Percentiles rank a stretch among this genome's conserved stretches.
Evolutionary conservation across 805 yeast species (phyloP).

Genomic region (Saccharomycopsis amapae): DNA sequence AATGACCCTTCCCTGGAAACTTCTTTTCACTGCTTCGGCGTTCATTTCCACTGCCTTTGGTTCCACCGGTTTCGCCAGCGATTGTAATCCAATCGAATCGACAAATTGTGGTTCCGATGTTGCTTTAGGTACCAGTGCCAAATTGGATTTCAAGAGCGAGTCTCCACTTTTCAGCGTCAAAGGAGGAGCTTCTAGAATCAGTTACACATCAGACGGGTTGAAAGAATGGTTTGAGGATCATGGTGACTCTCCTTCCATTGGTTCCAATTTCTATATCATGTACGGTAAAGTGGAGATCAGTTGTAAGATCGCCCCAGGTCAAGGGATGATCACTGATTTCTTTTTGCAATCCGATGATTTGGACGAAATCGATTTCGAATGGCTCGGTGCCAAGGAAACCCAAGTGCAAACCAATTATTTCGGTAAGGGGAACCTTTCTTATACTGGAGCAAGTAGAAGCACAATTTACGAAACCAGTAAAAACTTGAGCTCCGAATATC

Average conservation of each 20-base stretch:
- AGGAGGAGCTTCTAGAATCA: constrained; percentile 34
- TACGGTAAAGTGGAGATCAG: constrained; percentile 60
- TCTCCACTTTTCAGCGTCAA: constrained; percentile 22
- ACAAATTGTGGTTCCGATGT: constrained; percentile 33
- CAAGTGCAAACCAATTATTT: constrained; percentile 53
- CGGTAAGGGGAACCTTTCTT: constrained; percentile 52
- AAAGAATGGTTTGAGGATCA: constrained; percentile 46
- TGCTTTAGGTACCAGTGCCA: constrained; percentile 46
- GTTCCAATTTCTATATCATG: constrained; percentile 61
- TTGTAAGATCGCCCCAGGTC: constrained; percentile 52
- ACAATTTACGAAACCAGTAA: constrained; percentile 38
- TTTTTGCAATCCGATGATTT: constrained; percentile 58
- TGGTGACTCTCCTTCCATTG: constrained; percentile 56
- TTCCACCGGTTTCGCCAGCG: constrained; percentile 12
- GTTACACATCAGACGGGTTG: constrained; percentile 50
- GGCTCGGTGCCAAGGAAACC: constrained; percentile 55
- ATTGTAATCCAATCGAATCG: constrained; percentile 31
- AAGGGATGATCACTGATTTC: constrained; percentile 57
- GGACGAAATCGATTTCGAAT: constrained; percentile 69
- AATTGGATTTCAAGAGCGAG: constrained; percentile 36
- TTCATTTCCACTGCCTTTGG: constrained; percentile 7
- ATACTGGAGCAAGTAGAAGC: constrained; percentile 54
- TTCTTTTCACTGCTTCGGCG: not conserved
- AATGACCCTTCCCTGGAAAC: not conserved
- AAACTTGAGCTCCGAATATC: constrained; percentile 30